Conservation (phyloP, 768 basidiomycete genomes). For the Baorangia bicolor region DNA sequence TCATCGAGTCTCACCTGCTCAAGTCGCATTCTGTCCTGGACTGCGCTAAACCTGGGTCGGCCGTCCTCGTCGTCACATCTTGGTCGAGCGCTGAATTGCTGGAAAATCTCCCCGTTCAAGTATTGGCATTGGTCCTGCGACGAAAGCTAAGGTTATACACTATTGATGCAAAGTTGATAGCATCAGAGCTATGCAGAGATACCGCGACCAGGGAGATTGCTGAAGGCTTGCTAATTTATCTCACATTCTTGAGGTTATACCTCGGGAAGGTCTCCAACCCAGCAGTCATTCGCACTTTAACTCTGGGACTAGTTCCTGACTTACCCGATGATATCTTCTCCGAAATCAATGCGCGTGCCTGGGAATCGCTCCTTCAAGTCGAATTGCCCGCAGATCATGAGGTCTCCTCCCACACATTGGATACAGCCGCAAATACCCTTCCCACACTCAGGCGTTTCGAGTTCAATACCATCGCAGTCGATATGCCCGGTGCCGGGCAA, state of each 20-base stretch:
- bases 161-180: slow-evolving; percentile 57
- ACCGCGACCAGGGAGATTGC: slow-evolving; percentile 39
- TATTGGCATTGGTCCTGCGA: slow-evolving; percentile 42
- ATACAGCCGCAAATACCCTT: slow-evolving; percentile 20
- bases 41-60: slow-evolving; percentile 62
- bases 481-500: slow-evolving; percentile 56
- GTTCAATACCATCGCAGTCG: slow-evolving; percentile 73
- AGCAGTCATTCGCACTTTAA: slow-evolving; percentile 50
- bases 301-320: slow-evolving; percentile 45
- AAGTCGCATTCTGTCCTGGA: slow-evolving; percentile 74
- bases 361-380: slow-evolving; percentile 65
- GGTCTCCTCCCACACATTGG: slow-evolving; percentile 16
- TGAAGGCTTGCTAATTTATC: slow-evolving; percentile 61
- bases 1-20: slow-evolving; percentile 75
- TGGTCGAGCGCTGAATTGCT: slow-evolving; percentile 78
- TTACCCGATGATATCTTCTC: slow-evolving; percentile 44
- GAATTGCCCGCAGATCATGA: slow-evolving; percentile 36
- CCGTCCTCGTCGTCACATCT: slow-evolving; percentile 69
- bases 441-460: slow-evolving; percentile 55
- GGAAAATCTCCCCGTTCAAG: slow-evolving; percentile 57
- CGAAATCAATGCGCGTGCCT: slow-evolving; percentile 57
- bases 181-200: slow-evolving; percentile 33
- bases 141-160: slow-evolving; percentile 58
- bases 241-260: slow-evolving; percentile 85
- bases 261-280: slow-evolving; percentile 63